Base-by-base conservation (phyloP, 2,329 filamentous ascomycete genomes). In the Tolypocladium tundrense region DNA sequence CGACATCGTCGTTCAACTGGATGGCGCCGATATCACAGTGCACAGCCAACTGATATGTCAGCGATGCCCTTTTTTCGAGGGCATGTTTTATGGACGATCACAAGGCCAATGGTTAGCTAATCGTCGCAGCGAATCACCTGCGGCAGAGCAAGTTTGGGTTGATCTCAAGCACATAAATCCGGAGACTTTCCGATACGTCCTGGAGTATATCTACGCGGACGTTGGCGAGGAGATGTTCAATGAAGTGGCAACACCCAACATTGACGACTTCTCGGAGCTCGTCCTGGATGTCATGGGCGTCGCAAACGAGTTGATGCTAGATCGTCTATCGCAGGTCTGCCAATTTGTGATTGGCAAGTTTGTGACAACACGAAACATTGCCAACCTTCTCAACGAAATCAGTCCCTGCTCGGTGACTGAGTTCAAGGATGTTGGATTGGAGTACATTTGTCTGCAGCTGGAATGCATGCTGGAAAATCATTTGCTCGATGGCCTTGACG, bases 231-330 rank as follows among this genome's bases (percentile, higher is more conserved):
- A 92, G 59, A 76, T 97, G 1, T 97, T 99, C 66, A 85, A 96
- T 63, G 79, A 88, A 39, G 81, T 94, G 6, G 81, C 88, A 19
- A 81, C 83, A 41, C 76, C 83, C 19, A 86, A 87, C 60, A 73
- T 96, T 7, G 91, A 97, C 63, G 88, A 91, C 52, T 91, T 96
- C 61, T 84, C 92, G 5, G 91, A 97, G 65, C 77, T 94, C n/a
- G 81, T 97, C 10, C 82, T 97, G 74, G 91, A 96, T 65, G 89
- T 97, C 51, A 87, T 97, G 81, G 85, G 85, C 58, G 87, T 90
- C 56, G 91, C 92, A 14, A 94, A 99, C 68, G 93, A 99, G 71
- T 76, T 99, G 58, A 97, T 99, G 92, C 81, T 99, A 53, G 91
- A 97, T 69, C 83, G 92, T 8, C 76, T 99, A 6, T 91, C 90